A percentile compares a stretch with the other conserved stretches of the same genome.
phyloP scores from a whole-genome alignment of 2,329 filamentous ascomycete genomes.

The Botryotinia convoluta region DNA sequence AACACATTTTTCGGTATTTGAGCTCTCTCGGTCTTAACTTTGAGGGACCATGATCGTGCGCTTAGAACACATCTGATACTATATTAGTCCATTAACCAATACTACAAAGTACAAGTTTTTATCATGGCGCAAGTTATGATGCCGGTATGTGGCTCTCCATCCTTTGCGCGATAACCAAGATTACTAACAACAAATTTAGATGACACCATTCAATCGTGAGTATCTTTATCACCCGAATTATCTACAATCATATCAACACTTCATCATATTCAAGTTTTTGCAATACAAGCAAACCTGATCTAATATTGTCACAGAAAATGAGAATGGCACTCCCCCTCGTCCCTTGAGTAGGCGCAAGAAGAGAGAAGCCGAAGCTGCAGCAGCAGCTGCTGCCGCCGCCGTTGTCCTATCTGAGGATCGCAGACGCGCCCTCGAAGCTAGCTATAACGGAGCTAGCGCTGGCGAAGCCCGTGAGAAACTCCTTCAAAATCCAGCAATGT shows the following conservation, averaged over 20 bases:
- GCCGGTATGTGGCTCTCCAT: conserved; percentile 1
- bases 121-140: conserved; percentile 14
- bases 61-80: background rate
- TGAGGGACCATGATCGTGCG: background rate
- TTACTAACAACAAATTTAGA: background rate
- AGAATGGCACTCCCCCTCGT: background rate
- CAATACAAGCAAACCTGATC: background rate
- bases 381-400: background rate
- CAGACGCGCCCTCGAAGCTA: conserved; percentile 7
- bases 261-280: background rate
- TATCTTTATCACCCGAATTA: background rate
- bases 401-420: background rate
- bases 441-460: conserved; percentile 9
- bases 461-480: conserved; percentile 11
- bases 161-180: background rate
- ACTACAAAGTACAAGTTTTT: background rate
- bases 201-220: conserved; percentile 7
- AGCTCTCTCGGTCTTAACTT: background rate
- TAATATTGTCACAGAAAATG: conserved; percentile 4
- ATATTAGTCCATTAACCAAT: background rate
- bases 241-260: background rate
- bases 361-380: background rate
- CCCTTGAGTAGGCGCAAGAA: conserved; percentile 2
- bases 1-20: background rate
- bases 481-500: conserved; percentile 7